These are phyloP conservation scores for Boletus sensibilis DNA, from an alignment of 768 basidiomycete genomes.

Conservation along the genomic window DNA sequence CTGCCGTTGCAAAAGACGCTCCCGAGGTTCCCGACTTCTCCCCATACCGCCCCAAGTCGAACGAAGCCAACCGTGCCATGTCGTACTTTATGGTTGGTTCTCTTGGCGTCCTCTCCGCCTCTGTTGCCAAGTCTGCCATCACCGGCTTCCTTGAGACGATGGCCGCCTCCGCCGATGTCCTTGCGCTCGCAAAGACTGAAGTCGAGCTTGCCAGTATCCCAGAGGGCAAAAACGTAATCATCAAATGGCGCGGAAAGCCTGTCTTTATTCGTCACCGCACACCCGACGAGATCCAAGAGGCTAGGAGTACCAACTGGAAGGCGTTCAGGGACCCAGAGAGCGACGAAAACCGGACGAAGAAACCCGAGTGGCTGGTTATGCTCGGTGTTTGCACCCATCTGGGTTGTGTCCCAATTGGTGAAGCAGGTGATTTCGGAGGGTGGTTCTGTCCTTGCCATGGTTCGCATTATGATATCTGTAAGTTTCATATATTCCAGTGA, in stretches of 20 bases:
- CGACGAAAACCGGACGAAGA: slow-evolving; percentile 86
- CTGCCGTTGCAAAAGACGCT: slow-evolving; percentile 63
- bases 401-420: slow-evolving; percentile 98
- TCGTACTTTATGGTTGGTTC: slow-evolving; percentile 92
- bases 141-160: slow-evolving; percentile 94
- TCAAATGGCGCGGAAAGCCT: slow-evolving; percentile 99
- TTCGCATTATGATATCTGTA: slow-evolving; percentile 96
- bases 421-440: slow-evolving; percentile 95
- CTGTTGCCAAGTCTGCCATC: slow-evolving; percentile 90
- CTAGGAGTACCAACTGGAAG: slow-evolving; percentile 82
- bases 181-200: slow-evolving; percentile 97
- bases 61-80: slow-evolving; percentile 66
- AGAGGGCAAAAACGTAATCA: slow-evolving; percentile 95
- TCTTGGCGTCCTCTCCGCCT: slow-evolving; percentile 90
- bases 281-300: slow-evolving; percentile 87
- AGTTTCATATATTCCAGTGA: slow-evolving; percentile 27
- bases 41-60: slow-evolving; percentile 70
- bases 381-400: slow-evolving; percentile 94
- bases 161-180: slow-evolving; percentile 96
- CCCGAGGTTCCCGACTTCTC: slow-evolving; percentile 89
- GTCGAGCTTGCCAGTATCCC: slow-evolving; percentile 88
- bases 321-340: slow-evolving; percentile 85
- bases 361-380: slow-evolving; percentile 96
- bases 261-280: slow-evolving; percentile 99
- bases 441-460: slow-evolving; percentile 99